Conservation (phyloP, 2,329 filamentous ascomycete genomes). For the Calycina marina region DNA sequence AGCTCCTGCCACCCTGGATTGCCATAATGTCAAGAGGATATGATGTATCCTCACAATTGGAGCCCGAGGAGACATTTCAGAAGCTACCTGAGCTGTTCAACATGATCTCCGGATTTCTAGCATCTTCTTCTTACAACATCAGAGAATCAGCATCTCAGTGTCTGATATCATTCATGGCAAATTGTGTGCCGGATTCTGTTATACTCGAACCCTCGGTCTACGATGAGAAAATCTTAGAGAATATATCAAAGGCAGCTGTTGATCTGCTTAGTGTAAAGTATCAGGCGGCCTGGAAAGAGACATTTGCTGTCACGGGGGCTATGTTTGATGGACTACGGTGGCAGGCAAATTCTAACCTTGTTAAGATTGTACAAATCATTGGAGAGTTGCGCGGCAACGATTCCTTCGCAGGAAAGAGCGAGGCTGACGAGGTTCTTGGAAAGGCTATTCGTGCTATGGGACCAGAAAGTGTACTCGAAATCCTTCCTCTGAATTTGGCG, state of each 20-base stretch:
- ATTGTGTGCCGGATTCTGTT: conserved; percentile 71
- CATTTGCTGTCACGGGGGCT: conserved; percentile 74
- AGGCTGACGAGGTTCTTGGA: conserved; percentile 81
- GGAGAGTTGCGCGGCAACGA: conserved; percentile 81
- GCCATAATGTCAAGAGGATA: conserved; percentile 90
- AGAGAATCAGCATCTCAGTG: conserved; percentile 90
- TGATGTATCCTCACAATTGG: conserved; percentile 79
- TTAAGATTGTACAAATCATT: conserved; percentile 60
- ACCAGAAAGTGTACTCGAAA: conserved; percentile 64
- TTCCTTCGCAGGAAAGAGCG: conserved; percentile 84
- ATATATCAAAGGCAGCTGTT: conserved; percentile 58
- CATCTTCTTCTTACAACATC: conserved; percentile 83
- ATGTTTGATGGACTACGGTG: conserved; percentile 81
- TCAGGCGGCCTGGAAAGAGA: conserved; percentile 87
- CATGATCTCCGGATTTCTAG: conserved; percentile 66
- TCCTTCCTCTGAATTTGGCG: conserved; percentile 74
- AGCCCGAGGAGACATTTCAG: conserved; percentile 80
- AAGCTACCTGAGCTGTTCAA: conserved; percentile 77
- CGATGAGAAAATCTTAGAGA: conserved; percentile 80
- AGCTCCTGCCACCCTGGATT: conserved; percentile 90
- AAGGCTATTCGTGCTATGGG: conserved; percentile 84
- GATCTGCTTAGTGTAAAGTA: conserved; percentile 78
- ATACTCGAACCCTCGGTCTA: conserved; percentile 81
- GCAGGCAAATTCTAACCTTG: conserved; percentile 67
- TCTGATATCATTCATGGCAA: conserved; percentile 80